Conservation (phyloP, 192 early-diverging fungal genomes). For the Coemansia sp. region DNA sequence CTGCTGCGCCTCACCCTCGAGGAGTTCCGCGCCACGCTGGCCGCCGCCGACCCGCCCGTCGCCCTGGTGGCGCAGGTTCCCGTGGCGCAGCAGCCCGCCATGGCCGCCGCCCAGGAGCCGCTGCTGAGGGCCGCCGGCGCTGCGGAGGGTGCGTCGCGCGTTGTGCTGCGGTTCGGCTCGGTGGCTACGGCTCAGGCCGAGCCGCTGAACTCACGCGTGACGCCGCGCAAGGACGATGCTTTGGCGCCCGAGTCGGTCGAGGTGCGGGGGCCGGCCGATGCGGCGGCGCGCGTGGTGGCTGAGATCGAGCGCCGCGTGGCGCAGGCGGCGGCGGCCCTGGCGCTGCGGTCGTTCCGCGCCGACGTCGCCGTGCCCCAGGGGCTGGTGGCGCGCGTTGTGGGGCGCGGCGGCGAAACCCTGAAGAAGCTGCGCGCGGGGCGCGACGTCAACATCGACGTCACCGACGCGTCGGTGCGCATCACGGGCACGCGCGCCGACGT, state of each 20-base stretch:
- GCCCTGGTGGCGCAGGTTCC: slow-evolving; percentile 65
- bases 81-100: slow-evolving; percentile 69
- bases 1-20: slow-evolving; percentile 57
- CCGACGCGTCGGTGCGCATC: slow-evolving; percentile 58
- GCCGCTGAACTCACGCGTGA: slow-evolving; percentile 48
- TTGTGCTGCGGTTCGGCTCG: slow-evolving; percentile 72
- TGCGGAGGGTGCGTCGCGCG: slow-evolving; percentile 56
- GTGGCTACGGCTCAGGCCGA: slow-evolving; percentile 20
- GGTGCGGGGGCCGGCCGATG: slow-evolving; percentile 76
- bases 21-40: slow-evolving; percentile 67
- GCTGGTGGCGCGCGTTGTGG: slow-evolving; percentile 77
- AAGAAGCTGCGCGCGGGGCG: slow-evolving; percentile 75
- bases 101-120: slow-evolving; percentile 75
- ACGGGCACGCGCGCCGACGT: slow-evolving; percentile 79
- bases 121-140: slow-evolving; percentile 51
- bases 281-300: slow-evolving; percentile 69
- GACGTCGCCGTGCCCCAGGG: slow-evolving; percentile 72
- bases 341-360: slow-evolving; percentile 66
- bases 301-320: slow-evolving; percentile 68
- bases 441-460: slow-evolving; percentile 70
- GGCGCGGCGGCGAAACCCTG: slow-evolving; percentile 85
- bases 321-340: slow-evolving; percentile 70
- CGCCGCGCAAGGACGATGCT: slow-evolving; percentile 44
- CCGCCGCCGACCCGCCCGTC: slow-evolving; percentile 65
- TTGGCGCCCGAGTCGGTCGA: slow-evolving; percentile 69